A percentile compares a stretch with the other conserved stretches of the same genome.
phyloP scores from a whole-genome alignment of 2,329 filamentous ascomycete genomes.

The Sporothrix brasiliensis region DNA sequence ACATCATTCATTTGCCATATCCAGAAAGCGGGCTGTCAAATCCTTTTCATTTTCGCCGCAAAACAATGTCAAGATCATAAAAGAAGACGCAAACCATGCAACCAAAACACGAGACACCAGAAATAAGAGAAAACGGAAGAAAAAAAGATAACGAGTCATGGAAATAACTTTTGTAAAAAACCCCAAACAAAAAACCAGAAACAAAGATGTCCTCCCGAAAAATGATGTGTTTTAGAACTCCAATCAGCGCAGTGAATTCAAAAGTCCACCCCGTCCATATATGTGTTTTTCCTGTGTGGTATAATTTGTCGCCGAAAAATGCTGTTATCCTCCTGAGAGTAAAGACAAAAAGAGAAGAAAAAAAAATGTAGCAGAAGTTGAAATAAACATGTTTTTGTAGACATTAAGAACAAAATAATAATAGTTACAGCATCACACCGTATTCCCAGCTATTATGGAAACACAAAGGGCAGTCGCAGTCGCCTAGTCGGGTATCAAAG shows the following conservation, averaged over 20 bases:
- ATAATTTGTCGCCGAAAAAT: constrained; percentile 18
- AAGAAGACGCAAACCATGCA: background rate
- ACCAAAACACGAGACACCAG: background rate
- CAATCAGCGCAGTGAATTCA: background rate
- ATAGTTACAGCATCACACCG: background rate
- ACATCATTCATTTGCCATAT: constrained; percentile 11
- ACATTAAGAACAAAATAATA: background rate
- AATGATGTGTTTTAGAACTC: background rate
- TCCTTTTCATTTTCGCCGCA: background rate
- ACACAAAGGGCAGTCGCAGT: background rate
- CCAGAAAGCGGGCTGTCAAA: background rate
- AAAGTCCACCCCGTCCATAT: constrained; percentile 3
- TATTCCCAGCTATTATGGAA: constrained; percentile 3
- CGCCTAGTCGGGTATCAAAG: no score
- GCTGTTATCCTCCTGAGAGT: constrained; percentile 10
- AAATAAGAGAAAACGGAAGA: background rate
- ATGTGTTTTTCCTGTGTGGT: constrained; percentile 19
- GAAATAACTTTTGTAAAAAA: background rate
- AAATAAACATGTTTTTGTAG: background rate
- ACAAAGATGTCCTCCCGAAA: background rate
- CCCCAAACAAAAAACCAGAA: background rate
- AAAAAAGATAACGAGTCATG: background rate
- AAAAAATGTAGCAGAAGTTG: background rate
- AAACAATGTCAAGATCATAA: background rate
- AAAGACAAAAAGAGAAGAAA: background rate